Evolutionary conservation across 805 yeast genomes (phyloP).

Genomic region (Cyberlindnera veronae): DNA sequence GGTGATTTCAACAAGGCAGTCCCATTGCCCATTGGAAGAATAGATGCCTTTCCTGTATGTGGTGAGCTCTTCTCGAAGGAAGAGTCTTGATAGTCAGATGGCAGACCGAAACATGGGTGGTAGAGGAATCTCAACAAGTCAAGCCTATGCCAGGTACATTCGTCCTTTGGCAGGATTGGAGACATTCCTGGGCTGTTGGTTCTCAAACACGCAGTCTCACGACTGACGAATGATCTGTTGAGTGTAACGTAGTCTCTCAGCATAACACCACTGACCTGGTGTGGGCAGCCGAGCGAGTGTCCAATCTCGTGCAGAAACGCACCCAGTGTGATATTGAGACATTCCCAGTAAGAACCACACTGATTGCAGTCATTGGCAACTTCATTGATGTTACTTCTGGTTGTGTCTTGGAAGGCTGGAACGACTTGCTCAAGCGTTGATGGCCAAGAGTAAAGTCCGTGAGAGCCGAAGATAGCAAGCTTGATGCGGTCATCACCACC

Average conservation of each 20-base stretch:
- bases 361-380: slow-evolving; percentile 91
- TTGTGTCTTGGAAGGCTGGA: slow-evolving; percentile 68
- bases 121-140: slow-evolving; percentile 74
- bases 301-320: slow-evolving; percentile 97
- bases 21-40: slow-evolving; percentile 45
- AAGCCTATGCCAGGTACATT: slow-evolving; percentile 84
- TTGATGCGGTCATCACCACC: slow-evolving; percentile 72
- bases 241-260: slow-evolving; percentile 76
- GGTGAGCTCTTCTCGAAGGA: slow-evolving; percentile 28
- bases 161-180: slow-evolving; percentile 54
- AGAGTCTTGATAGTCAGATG: slow-evolving; percentile 55
- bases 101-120: slow-evolving; percentile 77
- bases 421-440: slow-evolving; percentile 65
- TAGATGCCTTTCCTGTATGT: slow-evolving; percentile 39
- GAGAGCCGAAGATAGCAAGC: slow-evolving; percentile 91
- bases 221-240: slow-evolving; percentile 76
- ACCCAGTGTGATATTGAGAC: slow-evolving; percentile 79
- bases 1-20: slow-evolving; percentile 45
- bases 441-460: slow-evolving; percentile 94
- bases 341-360: slow-evolving; percentile 89
- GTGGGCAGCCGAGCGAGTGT: slow-evolving; percentile 87
- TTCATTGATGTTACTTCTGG: slow-evolving; percentile 53
- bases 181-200: slow-evolving; percentile 46
- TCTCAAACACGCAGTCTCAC: slow-evolving; percentile 57
- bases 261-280: slow-evolving; percentile 89